Base-by-base conservation (phyloP, 805 yeast genomes). In the Candida krabiensis region DNA sequence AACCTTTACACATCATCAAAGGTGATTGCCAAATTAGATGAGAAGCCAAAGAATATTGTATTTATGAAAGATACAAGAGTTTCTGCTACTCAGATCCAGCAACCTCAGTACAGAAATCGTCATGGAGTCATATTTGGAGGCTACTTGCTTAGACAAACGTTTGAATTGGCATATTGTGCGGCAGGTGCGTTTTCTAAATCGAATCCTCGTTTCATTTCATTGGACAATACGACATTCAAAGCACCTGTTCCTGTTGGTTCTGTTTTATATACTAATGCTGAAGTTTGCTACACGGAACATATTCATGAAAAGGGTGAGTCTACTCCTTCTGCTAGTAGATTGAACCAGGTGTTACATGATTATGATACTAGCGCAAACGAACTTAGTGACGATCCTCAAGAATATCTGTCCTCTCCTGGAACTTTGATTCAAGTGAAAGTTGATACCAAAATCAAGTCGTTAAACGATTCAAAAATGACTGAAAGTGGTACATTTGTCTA, bases 71-170 rank as follows among this genome's bases (percentile, higher is more conserved):
- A 86, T 45, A 82, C 96, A 1, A 66, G 61, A 36, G 73, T 86
- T 37, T 69, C 75, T 36, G 84, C 95, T 9, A 86, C 96, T 5
- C 75, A 83, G 54, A 80, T 89, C 63, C 91, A 90, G 91, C 97
- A 90, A 64, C 97, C 97, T 2, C 97, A 90, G 67, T 90, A 89
- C 67, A 79, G 97, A 65, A 90, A 90, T 69, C 78, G 96, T 60
- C 96, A 90, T 60, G 85, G 95, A 3, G 88, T 89, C 87, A 86
- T 90, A 31, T 90, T 90, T 62, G 98, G 98, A 52, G 98, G 98
- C 19, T 90, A 90, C 56, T 68, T 90, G 55, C 75, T 90, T 70
- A 79, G 96, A 62, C 96, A 89, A 64, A 80, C 96, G 2, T 90
- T 90, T 60, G 98, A 90, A 61, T 75, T 90, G 54, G 97, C 96